Evolutionary conservation across 1,139 yeast genomes (phyloP), one percentile per base, ranked within the genome.

Genomic region (Taiozyma onychis): DNA sequence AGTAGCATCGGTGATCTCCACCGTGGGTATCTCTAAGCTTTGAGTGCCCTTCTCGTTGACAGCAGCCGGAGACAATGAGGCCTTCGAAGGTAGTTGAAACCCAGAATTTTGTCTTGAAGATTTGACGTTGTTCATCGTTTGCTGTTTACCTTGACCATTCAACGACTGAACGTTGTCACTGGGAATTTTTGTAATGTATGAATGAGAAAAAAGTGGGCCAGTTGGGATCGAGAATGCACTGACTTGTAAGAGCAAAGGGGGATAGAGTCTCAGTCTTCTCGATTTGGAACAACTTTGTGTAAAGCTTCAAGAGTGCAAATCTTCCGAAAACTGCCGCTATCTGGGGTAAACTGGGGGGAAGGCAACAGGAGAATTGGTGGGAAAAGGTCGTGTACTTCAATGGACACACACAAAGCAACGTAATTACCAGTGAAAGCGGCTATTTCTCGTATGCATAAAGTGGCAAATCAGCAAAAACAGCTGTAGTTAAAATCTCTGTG

Each of bases 61-160:
- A 35, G 53, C 44, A 14, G 59, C 54, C 2, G 59, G 55, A 2
- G 60, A 52, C 2, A 48, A 47, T 1, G 53, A 39, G 3, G 51
- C 57, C 51, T 57, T 57, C 37, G 44, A 45, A 3, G 60, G 56
- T 37, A 54, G 46, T 10, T 28, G 32, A 47, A 54, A 47, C 7
- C 50, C 48, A 10, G 52, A 47, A 21, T 43, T 39, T 39, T 39
- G 44, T 24, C 44, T 41, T 43, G 43, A 44, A 32, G 32, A 24
- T 30, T 28, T 39, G 42, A 24, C 18, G 28, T 22, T 39, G 30
- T 39, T 24, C 42, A 39, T 24, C 18, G 42, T 39, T 39, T 39
- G 28, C 42, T 24, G 18, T 39, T 39, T 14, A 32, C 3, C 9
- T 14, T 32, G n/a, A 13, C 35, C 35, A 32, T 32, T 32, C 35